These are phyloP conservation scores for Leccinum obscurum DNA, from an alignment of 768 basidiomycete genomes.

Conservation along the genomic window DNA sequence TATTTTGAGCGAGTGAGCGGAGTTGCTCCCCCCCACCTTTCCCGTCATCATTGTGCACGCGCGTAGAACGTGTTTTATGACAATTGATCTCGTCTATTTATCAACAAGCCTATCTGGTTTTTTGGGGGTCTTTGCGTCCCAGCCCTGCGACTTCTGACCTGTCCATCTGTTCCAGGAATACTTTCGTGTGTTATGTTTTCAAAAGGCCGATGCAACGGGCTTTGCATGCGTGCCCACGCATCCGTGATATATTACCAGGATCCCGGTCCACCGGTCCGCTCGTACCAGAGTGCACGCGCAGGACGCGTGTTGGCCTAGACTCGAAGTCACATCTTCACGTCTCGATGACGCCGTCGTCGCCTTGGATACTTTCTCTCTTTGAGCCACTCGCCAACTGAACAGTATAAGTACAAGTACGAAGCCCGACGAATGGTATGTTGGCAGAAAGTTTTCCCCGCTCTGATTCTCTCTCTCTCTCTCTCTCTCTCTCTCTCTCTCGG, in stretches of 20 bases:
- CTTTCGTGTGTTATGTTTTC: not conserved
- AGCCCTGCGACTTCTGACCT: not conserved
- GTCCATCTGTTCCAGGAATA: not conserved
- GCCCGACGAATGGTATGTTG: too few species aligned
- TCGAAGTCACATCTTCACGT: not conserved
- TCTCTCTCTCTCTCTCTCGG: too few species aligned
- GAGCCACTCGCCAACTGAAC: too few species aligned
- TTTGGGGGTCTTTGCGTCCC: not conserved
- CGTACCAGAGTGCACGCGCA: not conserved
- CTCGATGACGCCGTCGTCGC: too few species aligned
- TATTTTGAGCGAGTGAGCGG: constrained; percentile 59
- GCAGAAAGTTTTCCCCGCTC: too few species aligned
- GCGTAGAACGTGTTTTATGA: not conserved
- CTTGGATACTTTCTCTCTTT: too few species aligned
- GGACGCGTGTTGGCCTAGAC: not conserved
- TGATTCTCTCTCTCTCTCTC: too few species aligned
- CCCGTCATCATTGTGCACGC: not conserved
- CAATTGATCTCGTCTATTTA: not conserved
- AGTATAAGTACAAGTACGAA: too few species aligned
- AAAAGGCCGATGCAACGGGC: not conserved
- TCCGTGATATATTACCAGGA: not conserved
- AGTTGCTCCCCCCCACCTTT: not conserved
- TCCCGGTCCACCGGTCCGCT: too few species aligned
- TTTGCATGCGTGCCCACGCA: not conserved
- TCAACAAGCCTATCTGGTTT: not conserved